Conservation (phyloP, 306 rosid genomes). For the Rosa multiflora region DNA sequence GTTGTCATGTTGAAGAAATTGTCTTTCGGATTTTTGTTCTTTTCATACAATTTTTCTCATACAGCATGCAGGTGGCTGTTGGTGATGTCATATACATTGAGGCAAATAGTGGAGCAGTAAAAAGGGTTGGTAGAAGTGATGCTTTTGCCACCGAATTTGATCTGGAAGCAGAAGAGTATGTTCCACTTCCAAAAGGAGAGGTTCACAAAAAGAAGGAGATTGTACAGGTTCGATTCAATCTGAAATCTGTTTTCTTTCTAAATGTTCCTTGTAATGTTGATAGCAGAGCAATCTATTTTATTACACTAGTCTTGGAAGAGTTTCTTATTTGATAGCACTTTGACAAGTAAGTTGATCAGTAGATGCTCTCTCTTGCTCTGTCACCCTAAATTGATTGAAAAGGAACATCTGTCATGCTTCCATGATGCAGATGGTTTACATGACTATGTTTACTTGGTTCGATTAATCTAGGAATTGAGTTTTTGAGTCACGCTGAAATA, state of each 20-base stretch:
- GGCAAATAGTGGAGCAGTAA: slow-evolving; percentile 96
- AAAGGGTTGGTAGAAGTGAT: slow-evolving; percentile 95
- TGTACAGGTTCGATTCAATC: slow-evolving; percentile 67
- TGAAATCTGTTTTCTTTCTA: slow-evolving; percentile 14
- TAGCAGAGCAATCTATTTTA: slow-evolving; percentile 8
- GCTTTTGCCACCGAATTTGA: slow-evolving; percentile 97
- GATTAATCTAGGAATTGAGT: not conserved
- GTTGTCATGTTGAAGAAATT: not conserved
- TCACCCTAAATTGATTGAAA: not conserved
- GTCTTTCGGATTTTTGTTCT: not conserved
- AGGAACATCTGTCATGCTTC: not conserved
- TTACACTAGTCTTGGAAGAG: not conserved
- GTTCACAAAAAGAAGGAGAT: slow-evolving; percentile 96
- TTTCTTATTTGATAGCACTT: not conserved
- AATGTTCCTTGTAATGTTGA: not conserved
- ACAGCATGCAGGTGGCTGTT: slow-evolving; percentile 66
- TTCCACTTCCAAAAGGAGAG: slow-evolving; percentile 98
- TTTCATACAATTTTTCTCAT: slow-evolving; percentile 12
- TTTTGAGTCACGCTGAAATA: not conserved
- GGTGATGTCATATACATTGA: slow-evolving; percentile 96
- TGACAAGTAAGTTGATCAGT: not conserved
- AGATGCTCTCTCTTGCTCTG: not conserved
- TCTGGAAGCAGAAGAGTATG: slow-evolving; percentile 97
- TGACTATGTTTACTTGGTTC: not conserved
- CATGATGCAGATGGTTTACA: not conserved